Conservation (phyloP, 352 stramenopile species). For the Thalassiosira mediterranea region DNA sequence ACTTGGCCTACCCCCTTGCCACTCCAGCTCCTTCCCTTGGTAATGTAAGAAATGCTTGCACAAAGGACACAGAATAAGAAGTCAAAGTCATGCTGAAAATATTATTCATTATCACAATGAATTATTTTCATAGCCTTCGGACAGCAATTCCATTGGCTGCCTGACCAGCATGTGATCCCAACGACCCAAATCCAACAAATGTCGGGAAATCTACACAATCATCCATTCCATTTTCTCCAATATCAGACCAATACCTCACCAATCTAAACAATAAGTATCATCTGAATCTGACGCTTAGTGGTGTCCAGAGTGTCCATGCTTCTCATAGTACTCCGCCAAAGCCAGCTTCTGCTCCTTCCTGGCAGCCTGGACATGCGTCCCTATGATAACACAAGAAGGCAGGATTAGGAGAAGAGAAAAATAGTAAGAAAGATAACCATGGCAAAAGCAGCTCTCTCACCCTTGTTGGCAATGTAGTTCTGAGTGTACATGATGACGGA, state of each 20-base stretch:
- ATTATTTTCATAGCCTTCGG: too few species aligned
- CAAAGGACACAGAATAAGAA: too few species aligned
- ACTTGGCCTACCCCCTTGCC: too few species aligned
- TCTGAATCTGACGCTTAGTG: slow-evolving; percentile 55
- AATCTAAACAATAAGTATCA: not conserved
- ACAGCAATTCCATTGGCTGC: too few species aligned
- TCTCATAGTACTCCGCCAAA: slow-evolving; percentile 72
- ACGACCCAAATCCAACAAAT: too few species aligned
- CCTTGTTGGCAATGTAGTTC: slow-evolving; percentile 70
- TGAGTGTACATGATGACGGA: slow-evolving; percentile 73
- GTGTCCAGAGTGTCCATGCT: slow-evolving; percentile 63
- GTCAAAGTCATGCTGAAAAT: too few species aligned
- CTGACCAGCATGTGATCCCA: too few species aligned
- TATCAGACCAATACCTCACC: not conserved
- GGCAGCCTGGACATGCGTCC: slow-evolving; percentile 51
- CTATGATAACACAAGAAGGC: slow-evolving; percentile 16
- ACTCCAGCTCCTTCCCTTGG: too few species aligned
- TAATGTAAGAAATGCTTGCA: too few species aligned
- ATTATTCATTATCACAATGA: too few species aligned
- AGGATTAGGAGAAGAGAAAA: not conserved
- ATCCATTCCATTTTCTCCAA: slow-evolving; percentile 11
- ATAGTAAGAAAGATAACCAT: slow-evolving; percentile 11
- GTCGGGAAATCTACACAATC: not conserved
- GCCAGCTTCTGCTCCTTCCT: slow-evolving; percentile 63
- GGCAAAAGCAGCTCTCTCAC: slow-evolving; percentile 27